Conservation (phyloP, 345 rosid genomes). For the Salix viminalis region DNA sequence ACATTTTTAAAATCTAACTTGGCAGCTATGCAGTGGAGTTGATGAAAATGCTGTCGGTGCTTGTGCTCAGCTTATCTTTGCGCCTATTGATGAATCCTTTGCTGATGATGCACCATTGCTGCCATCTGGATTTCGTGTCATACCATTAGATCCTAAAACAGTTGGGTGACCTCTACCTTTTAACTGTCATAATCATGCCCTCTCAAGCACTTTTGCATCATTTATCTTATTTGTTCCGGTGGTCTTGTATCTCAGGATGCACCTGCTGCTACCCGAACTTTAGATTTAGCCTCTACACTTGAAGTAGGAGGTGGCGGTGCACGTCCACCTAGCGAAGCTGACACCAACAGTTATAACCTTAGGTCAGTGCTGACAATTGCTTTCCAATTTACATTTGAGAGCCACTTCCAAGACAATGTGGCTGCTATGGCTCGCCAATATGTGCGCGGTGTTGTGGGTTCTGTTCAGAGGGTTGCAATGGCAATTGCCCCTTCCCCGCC, state of each 20-base stretch:
- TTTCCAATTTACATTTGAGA: conserved; percentile 83
- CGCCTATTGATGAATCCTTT: conserved; percentile 90
- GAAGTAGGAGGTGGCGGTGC: conserved; percentile 60
- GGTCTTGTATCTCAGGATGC: conserved; percentile 45
- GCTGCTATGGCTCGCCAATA: conserved; percentile 97
- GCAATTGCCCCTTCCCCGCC: conserved; percentile 77
- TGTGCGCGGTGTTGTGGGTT: conserved; percentile 77
- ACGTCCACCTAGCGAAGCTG: conserved; percentile 54
- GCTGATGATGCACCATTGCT: conserved; percentile 95
- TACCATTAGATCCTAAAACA: conserved; percentile 79
- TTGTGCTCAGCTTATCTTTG: conserved; percentile 95
- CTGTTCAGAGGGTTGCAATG: conserved; percentile 96
- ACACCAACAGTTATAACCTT: conserved; percentile 47
- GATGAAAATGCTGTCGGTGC: conserved; percentile 87
- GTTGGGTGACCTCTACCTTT: conserved; percentile 32
- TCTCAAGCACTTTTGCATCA: neutral
- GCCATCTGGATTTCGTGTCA: conserved; percentile 90
- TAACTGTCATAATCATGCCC: neutral
- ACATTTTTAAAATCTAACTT: neutral
- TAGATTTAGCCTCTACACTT: conserved; percentile 87
- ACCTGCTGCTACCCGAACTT: conserved; percentile 58
- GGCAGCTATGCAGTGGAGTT: conserved; percentile 79
- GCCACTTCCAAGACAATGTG: conserved; percentile 71
- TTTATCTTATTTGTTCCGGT: conserved; percentile 6
- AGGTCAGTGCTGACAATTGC: conserved; percentile 93